Evolutionary conservation across 768 basidiomycete species (phyloP).

Genomic region (Leucosporidium creatinivorum): DNA sequence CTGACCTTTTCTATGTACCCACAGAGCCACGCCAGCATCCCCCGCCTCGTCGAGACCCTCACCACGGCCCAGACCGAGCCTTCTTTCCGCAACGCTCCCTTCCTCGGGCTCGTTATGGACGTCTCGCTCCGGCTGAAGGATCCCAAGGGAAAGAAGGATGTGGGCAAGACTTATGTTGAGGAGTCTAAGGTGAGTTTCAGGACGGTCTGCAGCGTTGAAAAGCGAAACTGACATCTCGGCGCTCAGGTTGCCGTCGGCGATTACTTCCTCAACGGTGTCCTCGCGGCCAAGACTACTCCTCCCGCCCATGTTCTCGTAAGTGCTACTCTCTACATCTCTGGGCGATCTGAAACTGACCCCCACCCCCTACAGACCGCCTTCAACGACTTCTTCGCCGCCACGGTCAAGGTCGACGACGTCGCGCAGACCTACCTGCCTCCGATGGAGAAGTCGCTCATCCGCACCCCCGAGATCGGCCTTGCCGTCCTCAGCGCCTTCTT

Average conservation of each 20-base stretch:
- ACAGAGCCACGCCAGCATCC: conserved; percentile 5
- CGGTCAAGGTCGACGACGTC: conserved; percentile 47
- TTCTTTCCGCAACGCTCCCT: conserved; percentile 41
- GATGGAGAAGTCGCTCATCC: conserved; percentile 70
- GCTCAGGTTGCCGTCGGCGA: conserved; percentile 53
- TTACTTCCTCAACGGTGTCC: conserved; percentile 55
- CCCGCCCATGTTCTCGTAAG: conserved; percentile 53
- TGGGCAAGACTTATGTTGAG: conserved; percentile 46
- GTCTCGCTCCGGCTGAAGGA: conserved; percentile 23
- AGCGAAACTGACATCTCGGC: conserved; percentile 3
- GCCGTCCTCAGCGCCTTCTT: conserved; percentile 39
- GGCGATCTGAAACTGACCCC: not conserved
- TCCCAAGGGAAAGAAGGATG: conserved; percentile 41
- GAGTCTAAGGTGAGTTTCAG: conserved; percentile 43
- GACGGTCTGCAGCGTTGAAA: not conserved
- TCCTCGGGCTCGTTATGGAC: conserved; percentile 59
- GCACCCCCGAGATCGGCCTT: conserved; percentile 72
- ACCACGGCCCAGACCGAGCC: conserved; percentile 21
- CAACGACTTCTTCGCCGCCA: conserved; percentile 32
- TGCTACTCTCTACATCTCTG: not conserved
- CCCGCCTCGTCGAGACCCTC: conserved; percentile 16
- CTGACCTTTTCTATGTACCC: not conserved
- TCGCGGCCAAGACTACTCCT: conserved; percentile 62
- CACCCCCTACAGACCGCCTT: conserved; percentile 30
- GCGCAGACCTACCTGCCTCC: conserved; percentile 55